phyloP scores from a whole-genome alignment of 2,329 filamentous ascomycete genomes.

The Apiospora marii region DNA sequence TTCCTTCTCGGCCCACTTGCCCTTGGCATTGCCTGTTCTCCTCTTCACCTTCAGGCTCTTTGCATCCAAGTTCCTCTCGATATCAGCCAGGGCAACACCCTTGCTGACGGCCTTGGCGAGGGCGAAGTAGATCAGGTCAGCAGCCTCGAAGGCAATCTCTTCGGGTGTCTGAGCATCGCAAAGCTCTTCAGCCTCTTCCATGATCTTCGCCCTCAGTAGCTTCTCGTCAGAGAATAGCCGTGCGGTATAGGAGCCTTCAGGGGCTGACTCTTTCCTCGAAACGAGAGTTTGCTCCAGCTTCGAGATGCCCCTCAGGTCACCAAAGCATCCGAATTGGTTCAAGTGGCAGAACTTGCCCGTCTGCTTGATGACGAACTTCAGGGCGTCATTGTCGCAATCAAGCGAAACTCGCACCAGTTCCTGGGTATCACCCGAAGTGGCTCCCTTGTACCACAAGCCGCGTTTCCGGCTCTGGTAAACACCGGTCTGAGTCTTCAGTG shows the following conservation, averaged over 20 bases:
- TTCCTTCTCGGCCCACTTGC: slow-evolving; percentile 86
- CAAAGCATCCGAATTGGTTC: slow-evolving; percentile 91
- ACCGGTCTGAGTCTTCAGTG: slow-evolving; percentile 77
- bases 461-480: slow-evolving; percentile 97
- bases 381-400: slow-evolving; percentile 93
- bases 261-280: slow-evolving; percentile 82
- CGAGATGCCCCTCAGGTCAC: slow-evolving; percentile 80
- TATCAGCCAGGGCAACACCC: slow-evolving; percentile 85
- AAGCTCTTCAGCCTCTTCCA: slow-evolving; percentile 96
- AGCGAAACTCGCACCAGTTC: slow-evolving; percentile 84
- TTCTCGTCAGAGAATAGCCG: slow-evolving; percentile 91
- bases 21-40: slow-evolving; percentile 92
- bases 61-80: slow-evolving; percentile 90
- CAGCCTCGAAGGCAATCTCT: slow-evolving; percentile 92
- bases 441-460: slow-evolving; percentile 95
- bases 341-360: slow-evolving; percentile 95
- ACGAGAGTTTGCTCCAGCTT: slow-evolving; percentile 87
- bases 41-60: slow-evolving; percentile 97
- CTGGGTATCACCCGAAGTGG: slow-evolving; percentile 92
- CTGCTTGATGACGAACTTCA: slow-evolving; percentile 90
- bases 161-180: slow-evolving; percentile 84
- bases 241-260: slow-evolving; percentile 91
- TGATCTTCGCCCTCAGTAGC: slow-evolving; percentile 91
- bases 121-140: slow-evolving; percentile 95
- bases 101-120: slow-evolving; percentile 87